Conservation (phyloP, 768 basidiomycete genomes). For the Rhodosporidiobolus sp. region DNA sequence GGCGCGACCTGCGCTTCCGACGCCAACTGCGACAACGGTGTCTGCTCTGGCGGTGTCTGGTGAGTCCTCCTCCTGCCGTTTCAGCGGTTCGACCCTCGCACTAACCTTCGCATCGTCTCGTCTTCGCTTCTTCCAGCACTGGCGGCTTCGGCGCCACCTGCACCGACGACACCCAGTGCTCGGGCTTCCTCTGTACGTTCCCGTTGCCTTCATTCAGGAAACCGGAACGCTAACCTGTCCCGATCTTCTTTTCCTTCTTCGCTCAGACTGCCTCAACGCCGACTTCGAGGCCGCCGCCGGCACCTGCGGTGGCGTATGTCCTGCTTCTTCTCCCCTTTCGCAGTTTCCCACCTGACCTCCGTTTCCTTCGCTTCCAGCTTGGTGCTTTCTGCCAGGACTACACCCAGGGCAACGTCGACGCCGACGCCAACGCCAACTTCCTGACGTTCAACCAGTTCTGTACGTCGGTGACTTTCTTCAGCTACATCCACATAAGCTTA, state of each 20-base stretch:
- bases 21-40: constrained; percentile 23
- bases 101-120: neutral
- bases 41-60: constrained; percentile 7
- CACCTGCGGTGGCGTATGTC: constrained; percentile 30
- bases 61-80: neutral
- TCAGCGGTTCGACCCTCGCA: neutral
- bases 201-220: too few relatives aligned
- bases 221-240: neutral
- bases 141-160: constrained; percentile 4
- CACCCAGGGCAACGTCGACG: neutral
- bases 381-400: constrained; percentile 28
- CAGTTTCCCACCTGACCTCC: too few relatives aligned
- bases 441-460: constrained; percentile 11
- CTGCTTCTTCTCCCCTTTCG: too few relatives aligned
- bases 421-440: neutral
- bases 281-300: neutral
- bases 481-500: neutral
- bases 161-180: constrained; percentile 8
- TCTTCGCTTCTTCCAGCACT: neutral
- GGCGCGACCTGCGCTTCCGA: constrained; percentile 12
- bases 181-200: constrained; percentile 4
- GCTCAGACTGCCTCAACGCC: constrained; percentile 16
- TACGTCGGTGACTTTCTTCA: constrained; percentile 4
- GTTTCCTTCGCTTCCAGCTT: too few relatives aligned
- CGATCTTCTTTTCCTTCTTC: neutral